Base-by-base conservation (phyloP, 495 filamentous ascomycete species). In the Letharia lupina region DNA sequence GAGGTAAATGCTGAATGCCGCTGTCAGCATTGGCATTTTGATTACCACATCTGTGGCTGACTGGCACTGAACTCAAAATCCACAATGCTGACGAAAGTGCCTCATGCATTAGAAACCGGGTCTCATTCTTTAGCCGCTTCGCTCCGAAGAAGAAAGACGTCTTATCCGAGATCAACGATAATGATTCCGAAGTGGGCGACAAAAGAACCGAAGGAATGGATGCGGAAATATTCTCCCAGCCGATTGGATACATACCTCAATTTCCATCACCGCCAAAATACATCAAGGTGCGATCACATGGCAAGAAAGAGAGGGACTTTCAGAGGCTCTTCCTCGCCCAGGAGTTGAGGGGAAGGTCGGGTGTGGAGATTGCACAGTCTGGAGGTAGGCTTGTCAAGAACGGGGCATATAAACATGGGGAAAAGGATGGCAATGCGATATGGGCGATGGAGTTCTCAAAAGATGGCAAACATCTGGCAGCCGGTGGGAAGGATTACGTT, bases 391-490 rank as follows among this genome's bases (percentile, higher is more conserved):
- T 52, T 58, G 52, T 57, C 60, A 60, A 71, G 59, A 28, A 70
- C 61, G 59, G 62, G 18, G 35, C 63, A 69, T 63, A 73, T 75
- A 59, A 74, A 74, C 54, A 76, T 74, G 4, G 73, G 74, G 23
- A 77, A 74, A 37, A 76, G 75, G 45, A 74, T 66, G 72, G 75
- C 48, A 76, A 75, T 66, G 91, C 94, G 6, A 84, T 96, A 41
- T 99, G 94, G 94, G 88, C 94, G 7, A 83, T 90, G 69, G 89
- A 91, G 67, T 97, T 97, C 69, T 97, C 92, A 68, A 91, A 89
- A 59, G 94, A 98, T 78, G 94, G 94, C 16, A 91, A 83, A 72
- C 96, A 93, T 74, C 79, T 99, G 13, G 94, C 94, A 16, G 89
- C 91, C 28, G 95, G 86, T 16, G 94, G 94, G 4, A 89, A 91